phyloP scores from a whole-genome alignment of 2,329 filamentous ascomycete genomes.

The Apiospora marii region DNA sequence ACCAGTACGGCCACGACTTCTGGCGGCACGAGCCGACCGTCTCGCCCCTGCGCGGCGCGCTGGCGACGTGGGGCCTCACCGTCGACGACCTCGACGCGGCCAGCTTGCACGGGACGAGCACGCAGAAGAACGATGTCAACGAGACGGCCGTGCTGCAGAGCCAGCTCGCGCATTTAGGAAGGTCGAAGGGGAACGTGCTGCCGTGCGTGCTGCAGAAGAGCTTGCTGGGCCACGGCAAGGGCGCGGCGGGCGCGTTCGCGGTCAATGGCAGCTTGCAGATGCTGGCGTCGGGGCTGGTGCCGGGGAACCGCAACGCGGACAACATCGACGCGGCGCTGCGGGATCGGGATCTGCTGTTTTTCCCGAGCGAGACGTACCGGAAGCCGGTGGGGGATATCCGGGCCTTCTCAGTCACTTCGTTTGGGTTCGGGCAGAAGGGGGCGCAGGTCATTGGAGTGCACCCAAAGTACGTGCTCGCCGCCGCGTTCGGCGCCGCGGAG shows the following conservation, averaged over 20 bases:
- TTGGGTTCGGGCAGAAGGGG: slow-evolving; percentile 55
- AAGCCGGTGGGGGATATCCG: slow-evolving; percentile 30
- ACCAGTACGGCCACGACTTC: slow-evolving; percentile 41
- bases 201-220: slow-evolving; percentile 46
- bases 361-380: slow-evolving; percentile 33
- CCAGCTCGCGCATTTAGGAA: slow-evolving; percentile 46
- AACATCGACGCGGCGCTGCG: slow-evolving; percentile 43
- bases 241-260: slow-evolving; percentile 36
- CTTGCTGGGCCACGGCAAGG: slow-evolving; percentile 49
- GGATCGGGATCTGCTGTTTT: slow-evolving; percentile 44
- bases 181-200: slow-evolving; percentile 43
- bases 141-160: slow-evolving; percentile 45
- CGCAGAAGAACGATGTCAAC: slow-evolving; percentile 48
- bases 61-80: slow-evolving; percentile 46
- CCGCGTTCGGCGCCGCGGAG: slow-evolving; percentile 30
- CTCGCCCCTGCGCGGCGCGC: slow-evolving; percentile 45
- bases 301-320: slow-evolving; percentile 48
- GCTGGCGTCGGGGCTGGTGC: slow-evolving; percentile 41
- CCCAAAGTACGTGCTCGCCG: slow-evolving; percentile 45
- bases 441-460: slow-evolving; percentile 46
- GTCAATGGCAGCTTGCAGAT: slow-evolving; percentile 49
- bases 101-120: slow-evolving; percentile 51
- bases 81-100: slow-evolving; percentile 48
- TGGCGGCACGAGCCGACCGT: slow-evolving; percentile 38
- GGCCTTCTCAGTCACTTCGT: slow-evolving; percentile 49